Conservation (phyloP, 306 rosid genomes). For the Gastrolobium villosum region DNA sequence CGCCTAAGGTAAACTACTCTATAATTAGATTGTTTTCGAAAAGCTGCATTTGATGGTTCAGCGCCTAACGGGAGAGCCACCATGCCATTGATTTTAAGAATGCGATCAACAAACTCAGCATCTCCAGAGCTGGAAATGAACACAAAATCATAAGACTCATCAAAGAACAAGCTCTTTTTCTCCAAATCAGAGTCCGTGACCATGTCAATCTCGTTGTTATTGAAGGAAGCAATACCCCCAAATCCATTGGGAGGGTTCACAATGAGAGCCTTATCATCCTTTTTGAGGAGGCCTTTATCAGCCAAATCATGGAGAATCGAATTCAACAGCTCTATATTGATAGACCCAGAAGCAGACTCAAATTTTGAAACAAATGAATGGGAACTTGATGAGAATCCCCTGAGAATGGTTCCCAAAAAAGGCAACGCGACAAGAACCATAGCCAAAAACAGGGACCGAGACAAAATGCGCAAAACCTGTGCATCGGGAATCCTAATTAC, state of each 20-base stretch:
- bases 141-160: conserved; percentile 67
- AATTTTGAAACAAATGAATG: conserved; percentile 19
- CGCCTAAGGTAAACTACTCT: conserved; percentile 59
- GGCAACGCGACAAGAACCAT: conserved; percentile 63
- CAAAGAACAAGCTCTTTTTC: conserved; percentile 50
- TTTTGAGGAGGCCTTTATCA: conserved; percentile 54
- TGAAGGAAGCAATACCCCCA: conserved; percentile 25
- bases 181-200: conserved; percentile 56
- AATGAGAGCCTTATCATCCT: conserved; percentile 58
- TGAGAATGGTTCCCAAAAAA: conserved; percentile 48
- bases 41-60: conserved; percentile 46
- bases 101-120: conserved; percentile 59
- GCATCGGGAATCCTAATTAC: conserved; percentile 65
- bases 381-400: conserved; percentile 40
- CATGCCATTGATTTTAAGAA: conserved; percentile 68
- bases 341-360: conserved; percentile 20
- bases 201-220: conserved; percentile 39
- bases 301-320: conserved; percentile 63
- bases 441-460: conserved; percentile 68
- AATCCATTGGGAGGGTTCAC: conserved; percentile 48
- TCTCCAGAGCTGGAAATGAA: conserved; percentile 50
- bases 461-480: conserved; percentile 60
- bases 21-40: conserved; percentile 56
- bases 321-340: conserved; percentile 49
- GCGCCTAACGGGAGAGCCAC: conserved; percentile 61